Base-by-base conservation (phyloP, 2,329 filamentous ascomycete genomes). In the Mariannaea elegans region DNA sequence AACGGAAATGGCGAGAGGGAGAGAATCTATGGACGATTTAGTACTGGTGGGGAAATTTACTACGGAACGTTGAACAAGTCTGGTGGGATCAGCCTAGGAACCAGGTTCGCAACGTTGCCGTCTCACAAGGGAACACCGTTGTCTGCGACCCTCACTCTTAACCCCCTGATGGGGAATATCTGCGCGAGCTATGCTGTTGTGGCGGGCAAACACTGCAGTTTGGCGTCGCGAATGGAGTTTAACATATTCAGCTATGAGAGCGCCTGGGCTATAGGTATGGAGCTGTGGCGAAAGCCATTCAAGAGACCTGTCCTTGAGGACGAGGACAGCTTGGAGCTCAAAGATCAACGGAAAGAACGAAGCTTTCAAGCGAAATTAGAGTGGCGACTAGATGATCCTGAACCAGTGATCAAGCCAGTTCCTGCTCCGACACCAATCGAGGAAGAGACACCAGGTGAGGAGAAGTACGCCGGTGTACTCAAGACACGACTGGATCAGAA, bases 171-270 rank as follows among this genome's bases (percentile, higher is more conserved):
- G 87, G 95, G 95, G 16, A 97, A 92, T 72, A 84, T 99, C 60
- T 94, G 91, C 57, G 92, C 93, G 32, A 97, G 89, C 14, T 99
- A 99, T 75, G 92, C 95, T 0, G 92, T 98, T 46, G 90, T 92
- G 71, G 94, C 94, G 2, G 93, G 93, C 3, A 86, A 86, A 31
- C 88, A 93, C 70, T 87, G 97, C 67, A 91, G 93, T 10, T 84
- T 99, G 48, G 95, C 93, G 64, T 96, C 93, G 19, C 88, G 91
- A 48, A 94, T 98, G 78, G 93, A 96, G 72, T 99, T 99, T 78
- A 99, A 99, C 72, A 91, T 97, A 48, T 98, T 97, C 78, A 97
- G 93, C 74, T 99, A 97, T 80, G 95, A 99, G 80, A 97, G 93
- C 73, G 91, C 95, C 59, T 90, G 97, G 82, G 90, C 93, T 23